These are phyloP conservation scores for Dalbergia cultrata DNA, from an alignment of 306 rosid species.

Conservation along the genomic window DNA sequence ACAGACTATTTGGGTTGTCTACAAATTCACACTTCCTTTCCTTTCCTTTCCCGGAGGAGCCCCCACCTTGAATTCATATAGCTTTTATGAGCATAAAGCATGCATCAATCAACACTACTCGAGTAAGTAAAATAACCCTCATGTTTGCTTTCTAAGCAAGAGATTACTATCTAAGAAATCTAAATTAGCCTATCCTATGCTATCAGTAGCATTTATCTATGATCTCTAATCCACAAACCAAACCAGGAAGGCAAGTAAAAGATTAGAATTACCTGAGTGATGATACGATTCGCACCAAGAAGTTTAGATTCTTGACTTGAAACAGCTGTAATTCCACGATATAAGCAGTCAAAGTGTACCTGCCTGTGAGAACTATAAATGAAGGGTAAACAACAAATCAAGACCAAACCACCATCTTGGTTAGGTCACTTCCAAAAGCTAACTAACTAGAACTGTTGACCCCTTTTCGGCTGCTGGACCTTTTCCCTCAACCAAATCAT, in stretches of 20 bases:
- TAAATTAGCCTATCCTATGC: too few relatives aligned
- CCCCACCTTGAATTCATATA: slow-evolving; percentile 89
- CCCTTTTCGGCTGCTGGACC: slow-evolving; percentile 84
- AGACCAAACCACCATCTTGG: background rate
- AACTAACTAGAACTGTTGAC: slow-evolving; percentile 73
- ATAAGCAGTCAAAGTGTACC: slow-evolving; percentile 95
- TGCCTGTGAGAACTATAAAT: slow-evolving; percentile 35
- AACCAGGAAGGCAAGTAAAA: slow-evolving; percentile 8
- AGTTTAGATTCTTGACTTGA: slow-evolving; percentile 95
- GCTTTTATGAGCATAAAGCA: slow-evolving; percentile 61
- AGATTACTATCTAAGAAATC: slow-evolving; percentile 20
- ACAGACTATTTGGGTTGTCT: slow-evolving; percentile 90
- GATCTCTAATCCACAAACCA: background rate
- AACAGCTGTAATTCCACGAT: slow-evolving; percentile 82
- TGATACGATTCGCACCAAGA: slow-evolving; percentile 86
- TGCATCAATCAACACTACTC: slow-evolving; percentile 30
- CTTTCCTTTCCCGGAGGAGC: slow-evolving; percentile 87
- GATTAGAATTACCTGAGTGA: slow-evolving; percentile 72
- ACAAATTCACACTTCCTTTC: slow-evolving; percentile 94
- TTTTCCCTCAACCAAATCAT: slow-evolving; percentile 85
- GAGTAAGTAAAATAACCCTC: slow-evolving; percentile 24
- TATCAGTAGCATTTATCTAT: background rate
- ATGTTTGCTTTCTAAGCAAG: background rate
- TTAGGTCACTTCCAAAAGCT: background rate
- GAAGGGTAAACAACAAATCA: background rate